Evolutionary conservation across 2,329 filamentous ascomycete genomes (phyloP), one percentile per base, ranked within the genome.

Genomic region (Aspergillus novofumigatus): DNA sequence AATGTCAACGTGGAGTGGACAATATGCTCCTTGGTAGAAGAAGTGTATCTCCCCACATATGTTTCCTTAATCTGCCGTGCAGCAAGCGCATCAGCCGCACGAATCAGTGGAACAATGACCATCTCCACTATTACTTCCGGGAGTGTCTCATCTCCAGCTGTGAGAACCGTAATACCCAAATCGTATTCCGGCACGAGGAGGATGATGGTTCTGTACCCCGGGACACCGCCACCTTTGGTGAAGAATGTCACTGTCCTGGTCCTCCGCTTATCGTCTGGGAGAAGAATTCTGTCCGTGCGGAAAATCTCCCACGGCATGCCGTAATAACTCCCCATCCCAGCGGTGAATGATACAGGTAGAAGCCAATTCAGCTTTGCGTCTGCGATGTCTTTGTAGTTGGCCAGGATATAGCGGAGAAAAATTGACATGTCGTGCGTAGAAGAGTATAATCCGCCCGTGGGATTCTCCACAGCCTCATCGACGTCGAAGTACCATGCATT

Each of bases 241-340:
- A 76, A 67, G 59, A 80, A 76, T 2, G 75, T 77, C 2, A 80
- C 70, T 7, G 41, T 9, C 23, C 51, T 35, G n/a, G 17, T n/a
- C 10, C 41, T 11, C 1, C 41, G 11, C 29, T 35, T 67, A 4
- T 60, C 64, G 10, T 69, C 76, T 17, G 70, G 57, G 7, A 61
- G 51, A 1, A 80, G 65, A 17, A 78, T 69, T 4, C 67, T 67
- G 42, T 76, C 70, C 1, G 73, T 77, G 0, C 76, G 73, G 45
- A 75, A 75, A 0, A 78, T 80, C 61, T 81, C 78, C 74, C 77
- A 81, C 0, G 78, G 78, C 67, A 77, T 76, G 3, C 78, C 78
- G 55, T 79, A 80, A 56, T 76, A 78, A 0, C 67, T 72, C 26
- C 73, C 59, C 14, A 74, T 52, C 0, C 75, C 74, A 1, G 65